These are phyloP conservation scores for Polytrichum formosum DNA, from an alignment of 225 moss, liverwort and hornwort genomes.

Conservation along the genomic window DNA sequence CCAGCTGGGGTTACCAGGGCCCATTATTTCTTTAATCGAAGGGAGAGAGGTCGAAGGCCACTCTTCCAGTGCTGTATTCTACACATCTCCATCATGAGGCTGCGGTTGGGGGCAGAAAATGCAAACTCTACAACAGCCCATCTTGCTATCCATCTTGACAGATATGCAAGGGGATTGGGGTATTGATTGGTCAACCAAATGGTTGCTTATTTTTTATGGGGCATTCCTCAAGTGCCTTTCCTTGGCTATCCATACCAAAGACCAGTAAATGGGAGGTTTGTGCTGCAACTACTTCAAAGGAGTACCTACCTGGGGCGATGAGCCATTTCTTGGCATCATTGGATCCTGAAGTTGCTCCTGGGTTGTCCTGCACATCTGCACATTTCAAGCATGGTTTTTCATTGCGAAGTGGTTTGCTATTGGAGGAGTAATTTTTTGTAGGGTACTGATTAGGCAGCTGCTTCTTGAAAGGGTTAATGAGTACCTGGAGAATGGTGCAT, in stretches of 20 bases:
- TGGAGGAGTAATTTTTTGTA: conserved; percentile 1
- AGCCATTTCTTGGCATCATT: not conserved
- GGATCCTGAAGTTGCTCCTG: not conserved
- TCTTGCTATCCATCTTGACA: not conserved
- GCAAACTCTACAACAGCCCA: conserved; percentile 7
- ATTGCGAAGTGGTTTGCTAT: not conserved
- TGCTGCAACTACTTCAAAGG: not conserved
- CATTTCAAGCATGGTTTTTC: not conserved
- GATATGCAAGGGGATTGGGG: conserved; percentile 1
- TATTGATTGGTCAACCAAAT: conserved; percentile 10
- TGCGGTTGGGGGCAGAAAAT: not conserved
- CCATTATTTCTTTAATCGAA: not conserved
- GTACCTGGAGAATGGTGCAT: not conserved
- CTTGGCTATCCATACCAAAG: not conserved
- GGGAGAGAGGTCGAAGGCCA: conserved; percentile 15
- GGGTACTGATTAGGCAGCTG: conserved; percentile 1
- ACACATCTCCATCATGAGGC: conserved; percentile 5
- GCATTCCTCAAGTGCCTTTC: not conserved
- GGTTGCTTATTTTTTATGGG: conserved; percentile 2
- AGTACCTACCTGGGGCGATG: not conserved
- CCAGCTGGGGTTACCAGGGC: not conserved
- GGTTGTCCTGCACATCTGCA: not conserved
- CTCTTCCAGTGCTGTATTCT: conserved; percentile 14
- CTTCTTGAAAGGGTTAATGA: not conserved
- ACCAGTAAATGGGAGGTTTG: not conserved